Evolutionary conservation across 2,329 filamentous ascomycete species (phyloP).

Genomic region (Diaporthe sp.): DNA sequence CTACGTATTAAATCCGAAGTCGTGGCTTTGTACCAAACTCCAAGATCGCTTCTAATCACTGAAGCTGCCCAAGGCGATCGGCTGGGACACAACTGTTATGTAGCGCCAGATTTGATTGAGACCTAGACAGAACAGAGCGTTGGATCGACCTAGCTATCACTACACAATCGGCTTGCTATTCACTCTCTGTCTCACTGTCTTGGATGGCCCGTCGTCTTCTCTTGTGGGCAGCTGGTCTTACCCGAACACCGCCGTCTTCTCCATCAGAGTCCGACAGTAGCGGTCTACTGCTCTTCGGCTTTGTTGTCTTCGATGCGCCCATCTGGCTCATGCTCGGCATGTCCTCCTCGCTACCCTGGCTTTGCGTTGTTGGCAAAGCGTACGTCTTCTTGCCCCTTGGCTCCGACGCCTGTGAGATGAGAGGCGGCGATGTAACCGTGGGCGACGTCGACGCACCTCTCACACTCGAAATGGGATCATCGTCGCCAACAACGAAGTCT

Average conservation of each 20-base stretch:
- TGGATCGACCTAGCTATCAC: background rate
- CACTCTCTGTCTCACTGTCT: slow-evolving; percentile 40
- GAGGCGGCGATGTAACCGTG: slow-evolving; percentile 10
- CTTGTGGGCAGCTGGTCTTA: slow-evolving; percentile 42
- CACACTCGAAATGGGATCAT: slow-evolving; percentile 47
- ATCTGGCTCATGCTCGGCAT: slow-evolving; percentile 40
- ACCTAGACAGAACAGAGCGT: background rate
- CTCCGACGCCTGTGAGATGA: background rate
- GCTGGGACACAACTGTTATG: background rate
- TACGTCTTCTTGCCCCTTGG: slow-evolving; percentile 11
- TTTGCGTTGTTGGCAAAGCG: slow-evolving; percentile 15
- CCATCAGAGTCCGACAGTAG: slow-evolving; percentile 33
- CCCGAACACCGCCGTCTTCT: slow-evolving; percentile 38
- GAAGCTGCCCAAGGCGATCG: background rate
- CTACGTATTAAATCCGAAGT: too few species aligned
- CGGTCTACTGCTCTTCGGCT: background rate
- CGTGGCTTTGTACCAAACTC: background rate
- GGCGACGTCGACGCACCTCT: slow-evolving; percentile 30
- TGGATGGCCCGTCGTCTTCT: slow-evolving; percentile 38
- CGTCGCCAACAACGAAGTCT: slow-evolving; percentile 70
- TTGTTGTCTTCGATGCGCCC: slow-evolving; percentile 6
- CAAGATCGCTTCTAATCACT: background rate
- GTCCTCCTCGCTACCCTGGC: slow-evolving; percentile 39
- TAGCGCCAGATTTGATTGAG: background rate
- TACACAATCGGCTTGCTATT: slow-evolving; percentile 8